phyloP scores from a whole-genome alignment of 345 rosid species.

The Eucalyptus tenuipes region DNA sequence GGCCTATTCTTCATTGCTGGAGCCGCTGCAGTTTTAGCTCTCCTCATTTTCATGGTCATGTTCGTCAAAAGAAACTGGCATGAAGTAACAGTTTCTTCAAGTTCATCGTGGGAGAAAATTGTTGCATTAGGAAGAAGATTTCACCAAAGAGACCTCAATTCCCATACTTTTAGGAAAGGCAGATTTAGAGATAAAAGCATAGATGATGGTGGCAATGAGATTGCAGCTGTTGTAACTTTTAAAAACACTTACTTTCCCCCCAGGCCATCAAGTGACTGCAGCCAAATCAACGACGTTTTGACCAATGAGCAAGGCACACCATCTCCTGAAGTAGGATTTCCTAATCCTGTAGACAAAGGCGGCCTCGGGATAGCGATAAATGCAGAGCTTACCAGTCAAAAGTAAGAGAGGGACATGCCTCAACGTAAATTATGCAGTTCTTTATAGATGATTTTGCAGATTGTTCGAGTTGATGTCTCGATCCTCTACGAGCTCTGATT shows the following conservation, averaged over 20 bases:
- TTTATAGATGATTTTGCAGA: too few species aligned
- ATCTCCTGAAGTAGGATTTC: not conserved
- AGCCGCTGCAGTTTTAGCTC: not conserved
- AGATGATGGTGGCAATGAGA: not conserved
- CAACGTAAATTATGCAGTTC: too few species aligned
- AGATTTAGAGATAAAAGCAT: too few species aligned
- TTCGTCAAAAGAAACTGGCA: not conserved
- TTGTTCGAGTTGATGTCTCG: too few species aligned
- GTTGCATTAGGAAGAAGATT: not conserved
- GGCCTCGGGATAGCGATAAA: not conserved
- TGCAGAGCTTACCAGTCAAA: too few species aligned
- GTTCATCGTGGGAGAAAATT: not conserved
- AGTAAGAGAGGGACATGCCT: too few species aligned
- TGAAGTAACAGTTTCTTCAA: not conserved
- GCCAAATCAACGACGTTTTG: not conserved
- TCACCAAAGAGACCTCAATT: too few species aligned
- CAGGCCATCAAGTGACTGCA: not conserved
- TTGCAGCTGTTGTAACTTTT: not conserved
- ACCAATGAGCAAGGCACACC: not conserved
- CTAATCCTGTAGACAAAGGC: not conserved
- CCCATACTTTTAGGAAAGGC: not conserved
- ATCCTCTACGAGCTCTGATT: too few species aligned
- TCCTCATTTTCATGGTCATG: not conserved
- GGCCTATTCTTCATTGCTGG: not conserved
- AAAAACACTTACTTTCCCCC: not conserved